These are phyloP conservation scores for Penicillium sp. DNA, from an alignment of 2,329 filamentous ascomycete species.

Conservation along the genomic window DNA sequence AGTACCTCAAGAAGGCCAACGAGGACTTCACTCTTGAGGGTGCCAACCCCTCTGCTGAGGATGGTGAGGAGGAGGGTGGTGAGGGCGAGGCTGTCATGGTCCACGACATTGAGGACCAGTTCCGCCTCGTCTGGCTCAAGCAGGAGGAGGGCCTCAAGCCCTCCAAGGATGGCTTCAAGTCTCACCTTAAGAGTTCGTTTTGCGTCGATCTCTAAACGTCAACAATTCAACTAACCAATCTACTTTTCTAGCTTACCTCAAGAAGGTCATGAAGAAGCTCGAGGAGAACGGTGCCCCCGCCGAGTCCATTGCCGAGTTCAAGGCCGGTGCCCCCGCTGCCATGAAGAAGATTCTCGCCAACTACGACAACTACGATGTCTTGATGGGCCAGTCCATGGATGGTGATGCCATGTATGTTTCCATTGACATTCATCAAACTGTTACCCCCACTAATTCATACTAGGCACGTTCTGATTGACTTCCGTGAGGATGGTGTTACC, in stretches of 20 bases:
- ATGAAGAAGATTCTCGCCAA: constrained; percentile 83
- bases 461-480: constrained; percentile 90
- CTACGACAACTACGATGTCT: constrained; percentile 97
- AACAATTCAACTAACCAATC: neutral
- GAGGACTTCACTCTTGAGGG: constrained; percentile 66
- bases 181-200: constrained; percentile 76
- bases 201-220: constrained; percentile 5
- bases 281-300: constrained; percentile 59
- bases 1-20: constrained; percentile 71
- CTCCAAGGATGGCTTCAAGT: constrained; percentile 80
- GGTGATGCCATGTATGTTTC: constrained; percentile 82
- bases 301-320: constrained; percentile 70
- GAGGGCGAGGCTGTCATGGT: constrained; percentile 68
- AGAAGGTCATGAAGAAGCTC: constrained; percentile 73
- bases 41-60: constrained; percentile 96
- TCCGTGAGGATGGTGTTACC: constrained; percentile 92
- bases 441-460: neutral
- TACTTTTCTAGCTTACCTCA: constrained; percentile 71
- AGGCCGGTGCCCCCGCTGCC: constrained; percentile 69
- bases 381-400: constrained; percentile 88
- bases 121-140: constrained; percentile 70
- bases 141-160: constrained; percentile 43
- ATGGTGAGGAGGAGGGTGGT: constrained; percentile 65
- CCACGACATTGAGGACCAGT: constrained; percentile 90
- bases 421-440: neutral